phyloP scores from a whole-genome alignment of 495 filamentous ascomycete genomes.

The Penicillium silybi region DNA sequence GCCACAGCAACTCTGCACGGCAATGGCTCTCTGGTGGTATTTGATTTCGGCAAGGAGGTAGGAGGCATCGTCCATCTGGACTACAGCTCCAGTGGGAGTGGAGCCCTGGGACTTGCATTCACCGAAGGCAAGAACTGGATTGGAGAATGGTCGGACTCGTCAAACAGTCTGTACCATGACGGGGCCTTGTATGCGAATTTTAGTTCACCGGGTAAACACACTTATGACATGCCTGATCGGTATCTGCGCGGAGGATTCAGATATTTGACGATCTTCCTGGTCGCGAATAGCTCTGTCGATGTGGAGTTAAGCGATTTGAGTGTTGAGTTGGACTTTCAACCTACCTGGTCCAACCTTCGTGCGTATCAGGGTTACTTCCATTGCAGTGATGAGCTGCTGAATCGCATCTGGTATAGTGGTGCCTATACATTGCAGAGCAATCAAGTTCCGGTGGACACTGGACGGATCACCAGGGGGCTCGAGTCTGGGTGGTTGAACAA shows the following conservation, averaged over 20 bases:
- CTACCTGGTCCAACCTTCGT: conserved; percentile 59
- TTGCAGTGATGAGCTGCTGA: conserved; percentile 55
- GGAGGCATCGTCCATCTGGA: conserved; percentile 52
- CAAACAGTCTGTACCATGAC: conserved; percentile 52
- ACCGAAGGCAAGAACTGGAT: conserved; percentile 61
- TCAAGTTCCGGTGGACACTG: conserved; percentile 50
- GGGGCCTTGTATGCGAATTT: conserved; percentile 52
- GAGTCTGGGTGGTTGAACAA: conserved; percentile 53
- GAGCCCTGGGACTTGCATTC: conserved; percentile 56
- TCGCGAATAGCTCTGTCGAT: conserved; percentile 26
- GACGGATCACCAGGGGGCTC: conserved; percentile 48
- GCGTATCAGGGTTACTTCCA: conserved; percentile 65
- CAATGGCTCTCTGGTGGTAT: conserved; percentile 48
- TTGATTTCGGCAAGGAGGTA: conserved; percentile 58
- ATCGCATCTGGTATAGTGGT: conserved; percentile 62
- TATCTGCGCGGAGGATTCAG: conserved; percentile 58
- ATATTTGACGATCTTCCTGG: conserved; percentile 55
- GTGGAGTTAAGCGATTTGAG: conserved; percentile 40
- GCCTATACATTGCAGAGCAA: conserved; percentile 62
- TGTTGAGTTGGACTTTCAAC: conserved; percentile 55
- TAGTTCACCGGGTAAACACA: conserved; percentile 36
- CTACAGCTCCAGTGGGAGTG: conserved; percentile 42
- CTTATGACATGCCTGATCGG: conserved; percentile 51
- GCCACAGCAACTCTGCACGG: conserved; percentile 31
- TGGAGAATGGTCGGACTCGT: conserved; percentile 56